Evolutionary conservation across 305 asterid species (phyloP).

Genomic region (Fraxinus paxiana): DNA sequence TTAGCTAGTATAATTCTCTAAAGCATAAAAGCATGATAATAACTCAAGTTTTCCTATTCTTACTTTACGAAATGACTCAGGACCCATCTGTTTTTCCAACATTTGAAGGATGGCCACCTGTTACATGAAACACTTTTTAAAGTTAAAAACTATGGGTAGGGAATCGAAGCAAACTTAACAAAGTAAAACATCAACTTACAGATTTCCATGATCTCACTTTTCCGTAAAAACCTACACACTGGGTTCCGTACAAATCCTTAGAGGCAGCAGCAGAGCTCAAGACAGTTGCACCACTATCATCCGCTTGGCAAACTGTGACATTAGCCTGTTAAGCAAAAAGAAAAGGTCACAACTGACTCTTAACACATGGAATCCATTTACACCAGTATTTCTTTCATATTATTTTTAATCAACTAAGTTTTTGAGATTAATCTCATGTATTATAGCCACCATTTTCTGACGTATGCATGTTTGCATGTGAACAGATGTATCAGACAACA

Average conservation of each 20-base stretch:
- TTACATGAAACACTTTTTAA: slow-evolving; percentile 16
- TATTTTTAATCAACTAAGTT: neutral
- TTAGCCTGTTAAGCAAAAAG: slow-evolving; percentile 61
- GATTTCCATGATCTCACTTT: slow-evolving; percentile 98
- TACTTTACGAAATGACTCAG: slow-evolving; percentile 96
- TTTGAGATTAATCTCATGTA: neutral
- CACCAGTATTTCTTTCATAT: slow-evolving; percentile 10
- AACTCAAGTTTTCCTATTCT: slow-evolving; percentile 25
- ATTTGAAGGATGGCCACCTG: slow-evolving; percentile 96
- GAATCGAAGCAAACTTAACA: slow-evolving; percentile 16
- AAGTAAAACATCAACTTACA: slow-evolving; percentile 48
- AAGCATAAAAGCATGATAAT: neutral
- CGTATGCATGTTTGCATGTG: neutral
- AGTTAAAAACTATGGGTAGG: slow-evolving; percentile 14
- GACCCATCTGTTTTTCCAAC: slow-evolving; percentile 99
- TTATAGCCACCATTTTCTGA: slow-evolving; percentile 11
- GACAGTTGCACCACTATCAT: slow-evolving; percentile 90
- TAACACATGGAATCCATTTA: neutral
- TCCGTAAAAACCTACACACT: slow-evolving; percentile 89
- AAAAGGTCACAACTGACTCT: slow-evolving; percentile 18
- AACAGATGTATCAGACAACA: neutral
- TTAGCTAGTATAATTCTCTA: slow-evolving; percentile 4
- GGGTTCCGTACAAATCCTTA: slow-evolving; percentile 88
- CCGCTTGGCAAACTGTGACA: slow-evolving; percentile 91
- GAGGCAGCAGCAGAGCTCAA: slow-evolving; percentile 75